Evolutionary conservation across 768 basidiomycete species (phyloP).

Genomic region (Suillus lakei): DNA sequence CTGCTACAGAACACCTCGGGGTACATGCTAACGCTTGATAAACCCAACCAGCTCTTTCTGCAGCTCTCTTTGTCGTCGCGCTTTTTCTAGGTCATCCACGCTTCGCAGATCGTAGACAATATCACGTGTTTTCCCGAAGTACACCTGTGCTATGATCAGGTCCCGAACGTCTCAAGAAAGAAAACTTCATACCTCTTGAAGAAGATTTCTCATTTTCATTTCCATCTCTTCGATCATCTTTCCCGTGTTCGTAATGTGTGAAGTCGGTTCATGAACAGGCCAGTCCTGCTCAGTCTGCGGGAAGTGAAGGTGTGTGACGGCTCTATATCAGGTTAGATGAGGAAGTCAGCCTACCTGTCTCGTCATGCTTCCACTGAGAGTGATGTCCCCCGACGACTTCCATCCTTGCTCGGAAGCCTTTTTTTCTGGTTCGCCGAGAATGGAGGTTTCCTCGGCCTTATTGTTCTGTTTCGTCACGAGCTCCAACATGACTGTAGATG

Average conservation of each 20-base stretch:
- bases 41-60: conserved; percentile 91
- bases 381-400: conserved; percentile 77
- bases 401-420: conserved; percentile 47
- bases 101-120: conserved; percentile 92
- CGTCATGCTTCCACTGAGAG: conserved; percentile 95
- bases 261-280: conserved; percentile 75
- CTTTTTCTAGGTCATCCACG: conserved; percentile 82
- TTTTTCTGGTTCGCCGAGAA: conserved; percentile 33
- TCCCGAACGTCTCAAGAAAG: conserved; percentile 5
- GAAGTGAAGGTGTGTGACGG: conserved; percentile 16
- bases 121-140: conserved; percentile 96
- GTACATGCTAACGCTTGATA: conserved; percentile 64
- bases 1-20: conserved; percentile 13
- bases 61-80: conserved; percentile 78
- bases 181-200: conserved; percentile 70
- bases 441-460: conserved; percentile 28
- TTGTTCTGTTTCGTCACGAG: conserved; percentile 62
- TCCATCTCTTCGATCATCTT: conserved; percentile 99
- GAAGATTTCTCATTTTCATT: conserved; percentile 95
- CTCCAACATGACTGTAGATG: conserved; percentile 96
- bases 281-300: conserved; percentile 84
- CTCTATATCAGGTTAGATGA: conserved; percentile 13
- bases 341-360: conserved; percentile 69
- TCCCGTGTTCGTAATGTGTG: conserved; percentile 94
- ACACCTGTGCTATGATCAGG: conserved; percentile 58